phyloP scores from a whole-genome alignment of 805 yeast genomes.

The Pichia manshurica region DNA sequence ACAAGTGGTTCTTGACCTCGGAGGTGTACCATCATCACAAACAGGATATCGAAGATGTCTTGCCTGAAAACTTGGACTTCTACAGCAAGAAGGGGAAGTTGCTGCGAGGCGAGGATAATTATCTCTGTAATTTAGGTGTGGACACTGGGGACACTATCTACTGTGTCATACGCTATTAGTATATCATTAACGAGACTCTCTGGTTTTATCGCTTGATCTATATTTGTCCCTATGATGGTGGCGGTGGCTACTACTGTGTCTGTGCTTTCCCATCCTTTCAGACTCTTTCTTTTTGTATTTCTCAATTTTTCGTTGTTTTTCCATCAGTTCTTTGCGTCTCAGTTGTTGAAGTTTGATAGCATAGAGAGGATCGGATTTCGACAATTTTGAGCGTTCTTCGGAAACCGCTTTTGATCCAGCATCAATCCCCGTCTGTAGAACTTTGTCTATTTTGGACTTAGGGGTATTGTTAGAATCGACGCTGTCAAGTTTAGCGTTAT shows the following conservation, averaged over 20 bases:
- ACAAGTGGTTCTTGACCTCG: slow-evolving; percentile 48
- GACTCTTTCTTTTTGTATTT: neutral
- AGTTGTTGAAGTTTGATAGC: slow-evolving; percentile 33
- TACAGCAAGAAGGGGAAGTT: slow-evolving; percentile 31
- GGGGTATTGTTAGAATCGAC: too few species aligned
- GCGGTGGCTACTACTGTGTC: neutral
- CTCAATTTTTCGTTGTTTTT: slow-evolving; percentile 10
- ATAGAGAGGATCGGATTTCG: slow-evolving; percentile 47
- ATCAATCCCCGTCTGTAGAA: too few species aligned
- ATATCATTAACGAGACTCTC: neutral
- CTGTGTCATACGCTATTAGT: slow-evolving; percentile 27
- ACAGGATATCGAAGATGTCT: slow-evolving; percentile 12
- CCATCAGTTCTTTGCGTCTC: slow-evolving; percentile 14
- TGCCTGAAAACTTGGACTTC: slow-evolving; percentile 31
- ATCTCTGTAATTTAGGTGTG: slow-evolving; percentile 46
- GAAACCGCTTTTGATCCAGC: too few species aligned
- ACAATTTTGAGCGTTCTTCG: slow-evolving; percentile 10
- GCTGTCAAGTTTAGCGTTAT: neutral
- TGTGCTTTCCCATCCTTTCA: neutral
- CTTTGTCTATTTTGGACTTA: too few species aligned
- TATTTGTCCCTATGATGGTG: neutral
- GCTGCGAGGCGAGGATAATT: slow-evolving; percentile 37
- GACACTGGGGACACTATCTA: slow-evolving; percentile 46
- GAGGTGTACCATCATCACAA: slow-evolving; percentile 24
- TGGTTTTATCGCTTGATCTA: slow-evolving; percentile 1